phyloP scores from a whole-genome alignment of 2,329 filamentous ascomycete species.

The Apiospora marii region DNA sequence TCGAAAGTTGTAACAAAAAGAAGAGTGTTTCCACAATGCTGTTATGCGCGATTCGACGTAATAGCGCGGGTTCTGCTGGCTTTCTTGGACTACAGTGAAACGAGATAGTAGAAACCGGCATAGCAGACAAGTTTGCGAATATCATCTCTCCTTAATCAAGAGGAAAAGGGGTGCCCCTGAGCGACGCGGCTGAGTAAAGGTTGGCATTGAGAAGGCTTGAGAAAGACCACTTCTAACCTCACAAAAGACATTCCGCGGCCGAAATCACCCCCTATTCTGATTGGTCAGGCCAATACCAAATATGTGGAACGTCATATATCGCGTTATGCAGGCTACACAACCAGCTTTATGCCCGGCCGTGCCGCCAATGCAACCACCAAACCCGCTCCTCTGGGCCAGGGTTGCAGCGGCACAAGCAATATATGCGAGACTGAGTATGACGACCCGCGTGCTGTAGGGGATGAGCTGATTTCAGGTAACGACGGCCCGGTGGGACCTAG shows the following conservation, averaged over 20 bases:
- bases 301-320: neutral
- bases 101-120: too few species aligned
- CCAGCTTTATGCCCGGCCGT: neutral
- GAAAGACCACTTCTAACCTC: neutral
- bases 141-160: too few species aligned
- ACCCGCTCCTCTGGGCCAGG: neutral
- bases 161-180: too few species aligned
- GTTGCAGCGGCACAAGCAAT: neutral
- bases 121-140: too few species aligned
- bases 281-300: neutral
- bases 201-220: neutral
- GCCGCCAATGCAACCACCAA: neutral
- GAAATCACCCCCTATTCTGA: neutral
- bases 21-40: too few species aligned
- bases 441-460: neutral
- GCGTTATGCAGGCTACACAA: neutral
- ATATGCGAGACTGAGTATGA: too few species aligned
- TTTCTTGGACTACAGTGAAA: too few species aligned
- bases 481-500: conserved; percentile 4
- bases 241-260: neutral
- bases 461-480: neutral
- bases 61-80: too few species aligned
- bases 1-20: too few species aligned
- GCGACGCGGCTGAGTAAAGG: too few species aligned
- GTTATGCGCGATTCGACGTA: too few species aligned